Conservation (phyloP, 1,139 yeast species). For the Cylindricascospora bacillispora region DNA sequence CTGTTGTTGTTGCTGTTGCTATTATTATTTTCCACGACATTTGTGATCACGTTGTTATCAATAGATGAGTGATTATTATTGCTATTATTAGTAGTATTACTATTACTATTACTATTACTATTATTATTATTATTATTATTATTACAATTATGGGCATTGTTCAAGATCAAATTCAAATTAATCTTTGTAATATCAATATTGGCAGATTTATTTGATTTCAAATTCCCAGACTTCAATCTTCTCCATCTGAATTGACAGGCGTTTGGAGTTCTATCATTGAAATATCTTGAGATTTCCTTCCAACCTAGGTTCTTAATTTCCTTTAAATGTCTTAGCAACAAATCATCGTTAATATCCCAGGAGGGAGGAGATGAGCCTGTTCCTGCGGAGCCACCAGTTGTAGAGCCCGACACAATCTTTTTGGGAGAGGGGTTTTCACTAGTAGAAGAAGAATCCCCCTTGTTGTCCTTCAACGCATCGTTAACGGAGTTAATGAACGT, state of each 20-base stretch:
- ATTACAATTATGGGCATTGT: too few relatives aligned
- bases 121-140: too few relatives aligned
- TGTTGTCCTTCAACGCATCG: too few relatives aligned
- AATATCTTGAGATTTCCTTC: constrained; percentile 63
- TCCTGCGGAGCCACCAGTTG: neutral
- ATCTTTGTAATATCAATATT: constrained; percentile 14
- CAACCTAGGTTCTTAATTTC: constrained; percentile 64
- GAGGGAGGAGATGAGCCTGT: constrained; percentile 43
- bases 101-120: too few relatives aligned
- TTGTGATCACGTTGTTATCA: neutral
- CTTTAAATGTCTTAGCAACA: constrained; percentile 52
- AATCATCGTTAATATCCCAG: constrained; percentile 68
- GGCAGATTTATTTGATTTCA: constrained; percentile 41
- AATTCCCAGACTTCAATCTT: constrained; percentile 49
- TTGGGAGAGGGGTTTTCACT: too few relatives aligned
- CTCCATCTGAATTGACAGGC: constrained; percentile 78
- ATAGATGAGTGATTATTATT: too few relatives aligned
- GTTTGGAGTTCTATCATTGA: constrained; percentile 58
- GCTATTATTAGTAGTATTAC: too few relatives aligned
- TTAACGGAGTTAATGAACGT: too few relatives aligned
- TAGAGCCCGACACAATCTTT: too few relatives aligned
- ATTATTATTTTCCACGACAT: neutral
- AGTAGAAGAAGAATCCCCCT: too few relatives aligned
- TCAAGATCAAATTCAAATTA: too few relatives aligned
- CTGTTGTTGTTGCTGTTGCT: neutral